A percentile compares a stretch with the other conserved stretches of the same genome.
Conservation (phyloP, 176 grass and related monocot genomes). For the Olyra latifolia region DNA sequence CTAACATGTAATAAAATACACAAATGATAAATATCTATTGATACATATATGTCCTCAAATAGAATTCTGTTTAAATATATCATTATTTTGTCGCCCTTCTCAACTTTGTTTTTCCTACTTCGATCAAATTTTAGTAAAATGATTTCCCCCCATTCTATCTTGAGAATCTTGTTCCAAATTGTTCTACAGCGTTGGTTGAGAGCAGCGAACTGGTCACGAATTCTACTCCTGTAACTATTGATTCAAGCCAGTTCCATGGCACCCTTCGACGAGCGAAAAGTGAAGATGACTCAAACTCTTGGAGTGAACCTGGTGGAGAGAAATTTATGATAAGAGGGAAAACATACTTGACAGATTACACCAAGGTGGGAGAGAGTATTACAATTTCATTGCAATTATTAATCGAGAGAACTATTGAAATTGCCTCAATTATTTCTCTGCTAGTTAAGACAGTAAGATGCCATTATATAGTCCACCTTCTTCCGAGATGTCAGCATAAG, state of each 20-base stretch:
- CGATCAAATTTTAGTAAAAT: conserved; percentile 10
- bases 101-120: neutral
- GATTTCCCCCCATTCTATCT: neutral
- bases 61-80: neutral
- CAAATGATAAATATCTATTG: neutral
- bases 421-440: conserved; percentile 2
- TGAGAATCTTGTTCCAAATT: conserved; percentile 10
- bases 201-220: conserved; percentile 57
- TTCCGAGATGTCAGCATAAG: conserved; percentile 16
- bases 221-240: conserved; percentile 47
- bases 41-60: conserved; percentile 14
- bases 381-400: conserved; percentile 15
- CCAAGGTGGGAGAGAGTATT: conserved; percentile 55
- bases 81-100: neutral
- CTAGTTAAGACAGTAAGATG: neutral
- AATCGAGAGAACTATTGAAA: conserved; percentile 2
- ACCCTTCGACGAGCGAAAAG: conserved; percentile 58
- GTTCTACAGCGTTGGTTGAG: conserved; percentile 58
- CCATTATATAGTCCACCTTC: neutral
- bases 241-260: conserved; percentile 63
- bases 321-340: conserved; percentile 98
- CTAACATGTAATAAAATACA: neutral
- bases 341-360: conserved; percentile 79
- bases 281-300: conserved; percentile 73
- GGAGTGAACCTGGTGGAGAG: conserved; percentile 77